phyloP scores from a whole-genome alignment of 2,329 filamentous ascomycete species.

The Coniella vitis region DNA sequence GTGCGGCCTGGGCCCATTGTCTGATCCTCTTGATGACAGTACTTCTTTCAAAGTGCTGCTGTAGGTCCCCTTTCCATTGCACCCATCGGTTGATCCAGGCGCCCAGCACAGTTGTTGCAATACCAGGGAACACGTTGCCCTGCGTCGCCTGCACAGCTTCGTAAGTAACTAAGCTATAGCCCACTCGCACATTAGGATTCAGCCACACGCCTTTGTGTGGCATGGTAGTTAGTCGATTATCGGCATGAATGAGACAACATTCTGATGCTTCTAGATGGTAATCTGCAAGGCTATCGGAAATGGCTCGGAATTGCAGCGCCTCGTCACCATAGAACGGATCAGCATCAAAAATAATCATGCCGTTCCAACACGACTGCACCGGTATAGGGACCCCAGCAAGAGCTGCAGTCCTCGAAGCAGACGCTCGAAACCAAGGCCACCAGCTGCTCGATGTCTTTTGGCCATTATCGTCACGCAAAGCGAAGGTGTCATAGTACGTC shows the following conservation, averaged over 20 bases:
- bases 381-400: constrained; percentile 44
- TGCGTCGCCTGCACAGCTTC: constrained; percentile 38
- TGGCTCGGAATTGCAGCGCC: constrained; percentile 53
- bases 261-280: constrained; percentile 68
- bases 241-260: constrained; percentile 70
- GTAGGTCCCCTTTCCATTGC: constrained; percentile 36
- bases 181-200: constrained; percentile 64
- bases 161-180: constrained; percentile 52
- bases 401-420: constrained; percentile 36
- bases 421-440: constrained; percentile 54
- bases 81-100: constrained; percentile 52
- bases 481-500: constrained; percentile 55
- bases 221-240: constrained; percentile 51
- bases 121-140: constrained; percentile 38
- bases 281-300: constrained; percentile 53
- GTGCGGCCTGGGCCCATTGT: constrained; percentile 32
- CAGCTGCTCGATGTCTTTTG: constrained; percentile 43
- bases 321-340: constrained; percentile 38
- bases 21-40: constrained; percentile 34
- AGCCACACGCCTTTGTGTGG: constrained; percentile 51
- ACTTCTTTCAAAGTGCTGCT: constrained; percentile 29
- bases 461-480: constrained; percentile 47
- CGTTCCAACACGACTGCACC: constrained; percentile 65
- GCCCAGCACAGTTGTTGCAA: constrained; percentile 42
- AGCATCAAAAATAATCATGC: constrained; percentile 43